Percentiles rank a stretch among this genome's conserved stretches.
Evolutionary conservation across 441 rosid species (phyloP).

Genomic region (Brassica balearica): DNA sequence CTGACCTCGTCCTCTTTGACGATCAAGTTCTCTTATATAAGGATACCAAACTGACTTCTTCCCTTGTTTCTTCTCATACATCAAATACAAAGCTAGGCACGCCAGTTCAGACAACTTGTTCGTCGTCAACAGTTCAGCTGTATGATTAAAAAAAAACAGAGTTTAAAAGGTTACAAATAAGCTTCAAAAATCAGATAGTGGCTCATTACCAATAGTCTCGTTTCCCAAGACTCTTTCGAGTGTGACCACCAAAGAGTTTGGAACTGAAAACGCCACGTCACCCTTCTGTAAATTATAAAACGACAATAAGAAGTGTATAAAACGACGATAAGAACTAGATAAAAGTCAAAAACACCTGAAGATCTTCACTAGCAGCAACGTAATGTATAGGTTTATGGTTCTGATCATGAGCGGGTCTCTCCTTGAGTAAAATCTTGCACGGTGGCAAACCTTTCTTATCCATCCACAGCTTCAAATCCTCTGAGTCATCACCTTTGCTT

Average conservation of each 20-base stretch:
- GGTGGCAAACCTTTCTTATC: conserved; percentile 90
- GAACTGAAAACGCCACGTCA: conserved; percentile 86
- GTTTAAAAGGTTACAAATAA: conserved; percentile 8
- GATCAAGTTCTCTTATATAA: conserved; percentile 94
- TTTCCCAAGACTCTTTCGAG: conserved; percentile 95
- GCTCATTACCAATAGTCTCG: conserved; percentile 81
- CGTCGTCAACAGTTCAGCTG: conserved; percentile 90
- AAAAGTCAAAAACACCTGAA: conserved; percentile 56
- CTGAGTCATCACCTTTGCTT: conserved; percentile 55
- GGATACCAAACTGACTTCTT: conserved; percentile 95
- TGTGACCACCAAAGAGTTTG: conserved; percentile 86
- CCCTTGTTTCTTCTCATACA: conserved; percentile 99
- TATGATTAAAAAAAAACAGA: conserved; percentile 49
- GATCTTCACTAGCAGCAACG: conserved; percentile 89
- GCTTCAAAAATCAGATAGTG: not conserved
- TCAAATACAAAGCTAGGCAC: conserved; percentile 89
- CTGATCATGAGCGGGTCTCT: conserved; percentile 70
- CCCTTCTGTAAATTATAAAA: conserved; percentile 56
- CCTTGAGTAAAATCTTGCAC: conserved; percentile 79
- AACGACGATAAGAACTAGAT: not conserved
- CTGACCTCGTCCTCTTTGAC: conserved; percentile 96
- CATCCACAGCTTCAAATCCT: conserved; percentile 91
- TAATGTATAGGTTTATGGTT: conserved; percentile 78
- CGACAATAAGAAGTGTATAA: conserved; percentile 66
- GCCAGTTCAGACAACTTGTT: conserved; percentile 94